These are phyloP conservation scores for Colletotrichum somersetense DNA, from an alignment of 2,329 filamentous ascomycete species.

Conservation along the genomic window DNA sequence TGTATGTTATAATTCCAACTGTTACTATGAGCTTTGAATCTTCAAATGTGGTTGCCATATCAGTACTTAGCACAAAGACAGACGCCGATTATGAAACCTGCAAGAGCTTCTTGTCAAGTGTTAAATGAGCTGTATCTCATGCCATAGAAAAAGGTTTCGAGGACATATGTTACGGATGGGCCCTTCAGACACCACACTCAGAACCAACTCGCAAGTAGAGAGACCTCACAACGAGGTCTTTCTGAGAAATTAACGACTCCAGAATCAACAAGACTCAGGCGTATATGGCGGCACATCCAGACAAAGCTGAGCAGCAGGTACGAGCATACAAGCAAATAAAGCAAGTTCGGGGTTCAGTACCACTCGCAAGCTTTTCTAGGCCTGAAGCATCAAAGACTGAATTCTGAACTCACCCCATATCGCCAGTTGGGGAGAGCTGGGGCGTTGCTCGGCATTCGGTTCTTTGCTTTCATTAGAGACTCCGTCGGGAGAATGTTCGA, in stretches of 20 bases:
- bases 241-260: background rate
- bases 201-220: no score
- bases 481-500: background rate
- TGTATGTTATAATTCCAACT: background rate
- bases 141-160: no score
- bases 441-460: background rate
- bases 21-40: background rate
- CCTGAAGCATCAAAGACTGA: no score
- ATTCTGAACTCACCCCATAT: constrained; percentile 16
- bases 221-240: no score
- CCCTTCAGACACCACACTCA: no score
- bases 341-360: background rate
- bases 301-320: background rate
- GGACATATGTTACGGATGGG: no score
- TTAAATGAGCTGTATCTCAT: no score
- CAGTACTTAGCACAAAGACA: background rate
- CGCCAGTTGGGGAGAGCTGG: background rate
- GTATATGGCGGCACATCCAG: background rate
- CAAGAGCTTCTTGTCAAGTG: no score
- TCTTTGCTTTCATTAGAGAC: background rate
- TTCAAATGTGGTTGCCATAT: background rate
- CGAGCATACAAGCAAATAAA: background rate
- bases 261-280: background rate
- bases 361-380: background rate
- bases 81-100: background rate